These are phyloP conservation scores for Dillenia turbinata DNA, from an alignment of 164 flowering plant genomes.

Conservation along the genomic window DNA sequence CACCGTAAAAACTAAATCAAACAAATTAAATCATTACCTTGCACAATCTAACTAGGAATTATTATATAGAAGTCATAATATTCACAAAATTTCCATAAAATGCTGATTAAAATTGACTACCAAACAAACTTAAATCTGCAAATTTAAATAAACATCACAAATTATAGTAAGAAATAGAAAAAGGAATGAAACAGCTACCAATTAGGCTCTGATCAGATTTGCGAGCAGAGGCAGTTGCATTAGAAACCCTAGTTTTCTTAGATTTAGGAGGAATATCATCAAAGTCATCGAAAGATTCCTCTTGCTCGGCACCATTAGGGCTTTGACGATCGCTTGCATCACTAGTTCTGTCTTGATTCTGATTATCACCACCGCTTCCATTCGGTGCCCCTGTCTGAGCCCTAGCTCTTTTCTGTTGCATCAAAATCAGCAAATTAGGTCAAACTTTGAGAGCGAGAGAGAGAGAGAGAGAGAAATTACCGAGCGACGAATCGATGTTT, in stretches of 20 bases:
- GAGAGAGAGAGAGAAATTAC: constrained; percentile 19
- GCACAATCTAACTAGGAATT: neutral
- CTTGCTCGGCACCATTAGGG: constrained; percentile 30
- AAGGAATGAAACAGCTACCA: constrained; percentile 25
- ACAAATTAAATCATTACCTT: neutral
- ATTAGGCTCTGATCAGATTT: constrained; percentile 36
- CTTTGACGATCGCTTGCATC: constrained; percentile 24
- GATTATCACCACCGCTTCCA: constrained; percentile 8
- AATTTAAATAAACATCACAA: neutral
- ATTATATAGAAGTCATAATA: neutral
- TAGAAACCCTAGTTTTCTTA: constrained; percentile 32
- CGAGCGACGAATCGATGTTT: constrained; percentile 21
- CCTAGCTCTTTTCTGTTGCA: constrained; percentile 40
- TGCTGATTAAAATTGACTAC: too few relatives aligned
- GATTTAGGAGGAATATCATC: constrained; percentile 42
- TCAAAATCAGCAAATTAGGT: constrained; percentile 5
- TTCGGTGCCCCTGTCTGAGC: constrained; percentile 13
- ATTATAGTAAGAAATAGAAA: too few relatives aligned
- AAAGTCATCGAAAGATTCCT: constrained; percentile 46
- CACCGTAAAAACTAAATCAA: neutral
- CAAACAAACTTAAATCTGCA: too few relatives aligned
- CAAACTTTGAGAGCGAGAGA: neutral
- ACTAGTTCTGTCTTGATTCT: constrained; percentile 19
- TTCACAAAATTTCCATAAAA: neutral
- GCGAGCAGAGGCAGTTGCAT: constrained; percentile 11